A percentile compares a stretch with the other conserved stretches of the same genome.
phyloP scores from a whole-genome alignment of 441 rosid species.

The Hura crepitans region DNA sequence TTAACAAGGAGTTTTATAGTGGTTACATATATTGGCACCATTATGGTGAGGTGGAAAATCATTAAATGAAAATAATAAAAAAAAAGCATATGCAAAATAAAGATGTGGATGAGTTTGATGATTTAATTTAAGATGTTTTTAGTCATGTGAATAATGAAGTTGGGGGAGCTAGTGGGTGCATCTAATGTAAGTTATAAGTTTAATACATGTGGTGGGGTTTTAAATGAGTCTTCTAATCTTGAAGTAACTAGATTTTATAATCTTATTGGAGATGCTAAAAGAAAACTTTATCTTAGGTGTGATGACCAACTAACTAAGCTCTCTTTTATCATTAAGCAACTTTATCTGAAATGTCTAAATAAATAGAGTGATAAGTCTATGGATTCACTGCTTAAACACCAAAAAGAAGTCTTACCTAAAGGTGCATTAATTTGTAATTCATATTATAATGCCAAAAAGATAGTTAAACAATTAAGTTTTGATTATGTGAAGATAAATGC shows the following conservation, averaged over 20 bases:
- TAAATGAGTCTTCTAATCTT: too few species aligned
- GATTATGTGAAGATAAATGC: slow-evolving; percentile 1
- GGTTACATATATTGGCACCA: too few species aligned
- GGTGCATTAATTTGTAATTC: not conserved
- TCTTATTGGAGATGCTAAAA: not conserved
- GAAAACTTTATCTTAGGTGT: not conserved
- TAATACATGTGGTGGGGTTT: too few species aligned
- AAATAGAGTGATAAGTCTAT: not conserved
- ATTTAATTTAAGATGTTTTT: too few species aligned
- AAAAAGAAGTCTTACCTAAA: not conserved
- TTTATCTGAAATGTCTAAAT: not conserved
- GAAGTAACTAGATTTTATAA: not conserved
- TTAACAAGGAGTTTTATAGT: too few species aligned
- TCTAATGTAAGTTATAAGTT: too few species aligned
- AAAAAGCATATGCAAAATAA: too few species aligned
- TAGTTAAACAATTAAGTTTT: not conserved
- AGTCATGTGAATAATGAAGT: too few species aligned
- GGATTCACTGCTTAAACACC: not conserved
- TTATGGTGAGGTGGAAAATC: too few species aligned
- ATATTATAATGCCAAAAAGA: not conserved
- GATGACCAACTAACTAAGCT: not conserved
- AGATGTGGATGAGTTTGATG: too few species aligned
- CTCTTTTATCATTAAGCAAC: not conserved
- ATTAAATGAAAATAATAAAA: too few species aligned
- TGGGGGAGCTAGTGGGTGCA: too few species aligned